A percentile compares a stretch with the other conserved stretches of the same genome.
phyloP scores from a whole-genome alignment of 2,329 filamentous ascomycete species.

The Moelleriella libera region DNA sequence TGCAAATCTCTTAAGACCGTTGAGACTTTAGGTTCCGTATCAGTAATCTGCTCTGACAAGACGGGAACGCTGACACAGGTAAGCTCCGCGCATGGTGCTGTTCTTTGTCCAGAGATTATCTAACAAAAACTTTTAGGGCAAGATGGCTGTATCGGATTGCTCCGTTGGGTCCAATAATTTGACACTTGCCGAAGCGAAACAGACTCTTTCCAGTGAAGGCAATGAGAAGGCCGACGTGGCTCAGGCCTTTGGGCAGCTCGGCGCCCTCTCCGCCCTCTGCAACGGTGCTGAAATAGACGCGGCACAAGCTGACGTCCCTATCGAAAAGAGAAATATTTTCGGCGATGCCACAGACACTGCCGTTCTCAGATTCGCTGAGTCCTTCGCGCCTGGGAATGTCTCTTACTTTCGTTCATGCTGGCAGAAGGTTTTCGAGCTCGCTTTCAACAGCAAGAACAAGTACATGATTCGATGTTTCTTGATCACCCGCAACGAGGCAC shows the following conservation, averaged over 20 bases:
- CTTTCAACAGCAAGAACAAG: slow-evolving; percentile 76
- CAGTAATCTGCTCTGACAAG: slow-evolving; percentile 65
- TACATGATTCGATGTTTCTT: slow-evolving; percentile 57
- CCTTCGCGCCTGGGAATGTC: slow-evolving; percentile 37
- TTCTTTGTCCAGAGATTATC: slow-evolving; percentile 3
- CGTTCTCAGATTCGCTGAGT: slow-evolving; percentile 57
- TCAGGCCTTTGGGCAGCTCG: slow-evolving; percentile 36
- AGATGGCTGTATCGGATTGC: slow-evolving; percentile 60
- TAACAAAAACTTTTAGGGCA: slow-evolving; percentile 30
- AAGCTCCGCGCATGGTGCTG: slow-evolving; percentile 1
- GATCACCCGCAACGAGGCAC: slow-evolving; percentile 18
- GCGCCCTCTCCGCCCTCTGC: slow-evolving; percentile 50
- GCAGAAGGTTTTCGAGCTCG: slow-evolving; percentile 52
- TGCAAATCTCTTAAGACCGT: slow-evolving; percentile 72
- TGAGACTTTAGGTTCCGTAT: slow-evolving; percentile 60
- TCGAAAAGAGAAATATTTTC: slow-evolving; percentile 49
- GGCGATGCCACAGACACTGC: slow-evolving; percentile 69
- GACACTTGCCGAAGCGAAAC: slow-evolving; percentile 34
- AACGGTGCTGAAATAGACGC: slow-evolving; percentile 66
- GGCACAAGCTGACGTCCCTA: slow-evolving; percentile 41
- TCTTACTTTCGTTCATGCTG: slow-evolving; percentile 45
- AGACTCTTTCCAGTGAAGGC: slow-evolving; percentile 14
- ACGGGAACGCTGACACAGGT: slow-evolving; percentile 54
- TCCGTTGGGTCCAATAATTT: slow-evolving; percentile 38
- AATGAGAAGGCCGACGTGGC: slow-evolving; percentile 19